Percentiles rank a stretch among this genome's conserved stretches.
These are phyloP conservation scores for Bjerkandera adusta DNA, from an alignment of 1,284 basidiomycete genomes.

Conservation along the genomic window DNA sequence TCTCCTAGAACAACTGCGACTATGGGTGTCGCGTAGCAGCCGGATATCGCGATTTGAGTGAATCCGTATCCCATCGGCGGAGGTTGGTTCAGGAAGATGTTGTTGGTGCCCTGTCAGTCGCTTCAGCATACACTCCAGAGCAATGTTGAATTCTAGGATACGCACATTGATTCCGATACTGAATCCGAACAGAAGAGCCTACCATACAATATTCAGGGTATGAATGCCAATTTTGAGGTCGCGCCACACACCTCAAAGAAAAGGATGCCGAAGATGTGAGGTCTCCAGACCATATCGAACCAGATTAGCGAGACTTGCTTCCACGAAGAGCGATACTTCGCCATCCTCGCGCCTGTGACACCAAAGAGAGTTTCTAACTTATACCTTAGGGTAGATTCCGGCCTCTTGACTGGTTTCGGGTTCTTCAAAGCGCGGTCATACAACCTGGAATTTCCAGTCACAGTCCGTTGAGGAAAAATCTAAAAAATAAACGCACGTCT, in stretches of 20 bases:
- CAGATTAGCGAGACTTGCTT: conserved; percentile 41
- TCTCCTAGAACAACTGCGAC: conserved; percentile 70
- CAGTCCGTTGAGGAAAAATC: too few species aligned
- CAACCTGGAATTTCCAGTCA: conserved; percentile 42
- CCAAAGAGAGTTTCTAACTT: conserved; percentile 64
- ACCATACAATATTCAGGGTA: neutral
- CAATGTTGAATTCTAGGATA: neutral
- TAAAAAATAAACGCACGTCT: conserved; percentile 51
- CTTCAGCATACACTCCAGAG: neutral
- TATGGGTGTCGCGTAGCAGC: conserved; percentile 62
- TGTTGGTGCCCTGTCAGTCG: conserved; percentile 56
- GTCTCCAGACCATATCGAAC: conserved; percentile 60
- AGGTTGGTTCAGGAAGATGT: conserved; percentile 62
- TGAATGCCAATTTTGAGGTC: neutral
- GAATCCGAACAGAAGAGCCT: conserved; percentile 67
- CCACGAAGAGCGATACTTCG: conserved; percentile 59
- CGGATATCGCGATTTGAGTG: conserved; percentile 49
- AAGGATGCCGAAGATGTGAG: conserved; percentile 55
- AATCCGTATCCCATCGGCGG: conserved; percentile 60
- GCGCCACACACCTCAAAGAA: conserved; percentile 50
- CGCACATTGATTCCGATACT: conserved; percentile 70
- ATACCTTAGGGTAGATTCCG: conserved; percentile 44
- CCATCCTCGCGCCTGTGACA: conserved; percentile 60
- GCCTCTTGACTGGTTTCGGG: conserved; percentile 33
- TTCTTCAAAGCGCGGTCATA: conserved; percentile 64